phyloP scores from a whole-genome alignment of 2,329 filamentous ascomycete genomes.

The Colletotrichum karsti region DNA sequence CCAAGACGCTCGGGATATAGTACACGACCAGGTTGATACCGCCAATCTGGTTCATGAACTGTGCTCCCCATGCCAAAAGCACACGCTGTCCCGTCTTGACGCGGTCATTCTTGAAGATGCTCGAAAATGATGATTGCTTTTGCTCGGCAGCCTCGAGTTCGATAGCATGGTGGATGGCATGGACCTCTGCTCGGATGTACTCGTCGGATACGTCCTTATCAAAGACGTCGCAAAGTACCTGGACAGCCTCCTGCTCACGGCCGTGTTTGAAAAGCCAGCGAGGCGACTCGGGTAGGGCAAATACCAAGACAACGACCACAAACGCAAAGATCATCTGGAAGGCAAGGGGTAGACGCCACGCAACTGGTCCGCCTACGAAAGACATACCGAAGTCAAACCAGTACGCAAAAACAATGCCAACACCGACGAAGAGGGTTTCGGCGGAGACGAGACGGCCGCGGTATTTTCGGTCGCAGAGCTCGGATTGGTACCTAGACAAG shows the following conservation, averaged over 20 bases:
- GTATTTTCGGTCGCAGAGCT: slow-evolving; percentile 51
- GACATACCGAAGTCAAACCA: slow-evolving; percentile 47
- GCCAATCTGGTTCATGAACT: slow-evolving; percentile 58
- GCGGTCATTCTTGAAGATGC: slow-evolving; percentile 51
- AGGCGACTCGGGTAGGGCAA: slow-evolving; percentile 49
- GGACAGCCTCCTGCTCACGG: slow-evolving; percentile 43
- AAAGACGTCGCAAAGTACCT: slow-evolving; percentile 48
- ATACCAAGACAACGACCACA: slow-evolving; percentile 42
- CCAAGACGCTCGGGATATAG: slow-evolving; percentile 41
- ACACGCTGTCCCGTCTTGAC: slow-evolving; percentile 52
- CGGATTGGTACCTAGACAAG: slow-evolving; percentile 46
- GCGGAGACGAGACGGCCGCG: slow-evolving; percentile 51
- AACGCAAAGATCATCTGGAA: slow-evolving; percentile 46
- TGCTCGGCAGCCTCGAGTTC: slow-evolving; percentile 41
- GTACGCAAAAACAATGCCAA: slow-evolving; percentile 48
- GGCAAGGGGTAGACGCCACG: slow-evolving; percentile 35
- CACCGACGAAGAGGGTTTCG: slow-evolving; percentile 48
- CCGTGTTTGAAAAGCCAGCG: slow-evolving; percentile 48
- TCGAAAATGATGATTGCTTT: slow-evolving; percentile 46
- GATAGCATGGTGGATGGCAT: slow-evolving; percentile 50
- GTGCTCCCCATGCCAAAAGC: slow-evolving; percentile 54
- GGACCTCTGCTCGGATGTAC: slow-evolving; percentile 42
- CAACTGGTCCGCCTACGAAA: slow-evolving; percentile 36
- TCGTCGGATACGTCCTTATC: slow-evolving; percentile 44
- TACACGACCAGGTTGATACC: slow-evolving; percentile 57